Conservation (phyloP, 2,329 filamentous ascomycete genomes). For the Lachnellula suecica region DNA sequence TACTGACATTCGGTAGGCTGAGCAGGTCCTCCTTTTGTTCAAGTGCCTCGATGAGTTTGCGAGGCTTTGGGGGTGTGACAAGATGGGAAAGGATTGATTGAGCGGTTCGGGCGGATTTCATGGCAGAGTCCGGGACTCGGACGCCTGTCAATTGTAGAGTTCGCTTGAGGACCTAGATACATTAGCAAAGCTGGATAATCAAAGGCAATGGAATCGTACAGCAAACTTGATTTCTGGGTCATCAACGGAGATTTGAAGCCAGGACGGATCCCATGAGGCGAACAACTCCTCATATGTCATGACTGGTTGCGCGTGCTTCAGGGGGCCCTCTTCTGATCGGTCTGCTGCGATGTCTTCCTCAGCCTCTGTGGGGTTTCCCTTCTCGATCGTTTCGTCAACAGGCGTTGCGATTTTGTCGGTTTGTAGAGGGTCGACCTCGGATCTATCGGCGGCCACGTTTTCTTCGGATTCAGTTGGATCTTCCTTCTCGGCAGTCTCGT, state of each 20-base stretch:
- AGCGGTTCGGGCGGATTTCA: constrained; percentile 55
- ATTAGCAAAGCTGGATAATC: constrained; percentile 10
- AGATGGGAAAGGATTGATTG: constrained; percentile 54
- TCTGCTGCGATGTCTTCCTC: constrained; percentile 31
- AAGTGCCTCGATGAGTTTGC: constrained; percentile 64
- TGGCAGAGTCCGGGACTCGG: constrained; percentile 68
- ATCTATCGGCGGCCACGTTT: constrained; percentile 27
- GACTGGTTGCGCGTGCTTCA: constrained; percentile 16
- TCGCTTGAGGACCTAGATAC: constrained; percentile 71
- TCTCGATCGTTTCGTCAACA: constrained; percentile 20
- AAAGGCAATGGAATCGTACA: constrained; percentile 48
- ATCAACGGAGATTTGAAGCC: constrained; percentile 56
- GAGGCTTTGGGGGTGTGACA: constrained; percentile 52
- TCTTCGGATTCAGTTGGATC: constrained; percentile 29
- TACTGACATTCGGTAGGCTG: constrained; percentile 66
- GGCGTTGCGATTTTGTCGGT: constrained; percentile 6
- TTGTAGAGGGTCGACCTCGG: constrained; percentile 22
- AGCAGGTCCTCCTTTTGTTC: constrained; percentile 43
- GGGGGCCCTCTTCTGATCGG: constrained; percentile 19
- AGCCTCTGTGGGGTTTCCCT: constrained; percentile 24
- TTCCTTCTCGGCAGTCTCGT: constrained; percentile 19
- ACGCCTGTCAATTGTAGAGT: constrained; percentile 79
- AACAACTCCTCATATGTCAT: constrained; percentile 31
- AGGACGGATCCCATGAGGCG: constrained; percentile 51
- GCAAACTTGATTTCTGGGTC: constrained; percentile 68